Percentiles rank a stretch among this genome's conserved stretches.
Conservation (phyloP, 495 filamentous ascomycete species). For the Neurospora sp. region DNA sequence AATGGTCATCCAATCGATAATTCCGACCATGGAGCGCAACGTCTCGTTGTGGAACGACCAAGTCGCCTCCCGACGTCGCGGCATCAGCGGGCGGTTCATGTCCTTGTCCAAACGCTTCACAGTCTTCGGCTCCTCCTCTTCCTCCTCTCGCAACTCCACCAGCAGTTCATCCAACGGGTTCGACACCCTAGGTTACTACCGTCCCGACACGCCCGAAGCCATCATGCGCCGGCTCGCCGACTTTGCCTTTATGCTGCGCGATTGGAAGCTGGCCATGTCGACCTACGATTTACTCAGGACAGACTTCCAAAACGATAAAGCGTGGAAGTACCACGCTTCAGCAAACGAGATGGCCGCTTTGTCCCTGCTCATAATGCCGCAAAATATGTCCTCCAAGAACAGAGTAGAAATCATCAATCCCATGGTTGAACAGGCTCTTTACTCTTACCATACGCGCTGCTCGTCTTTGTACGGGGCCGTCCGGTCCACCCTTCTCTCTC, state of each 20-base stretch:
- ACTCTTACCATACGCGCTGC: slow-evolving; percentile 84
- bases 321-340: slow-evolving; percentile 89
- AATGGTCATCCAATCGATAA: slow-evolving; percentile 81
- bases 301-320: slow-evolving; percentile 90
- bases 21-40: slow-evolving; percentile 90
- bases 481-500: slow-evolving; percentile 61
- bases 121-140: slow-evolving; percentile 55
- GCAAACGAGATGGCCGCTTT: slow-evolving; percentile 89
- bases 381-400: slow-evolving; percentile 57
- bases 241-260: slow-evolving; percentile 90
- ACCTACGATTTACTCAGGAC: slow-evolving; percentile 81
- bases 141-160: slow-evolving; percentile 26
- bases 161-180: slow-evolving; percentile 52
- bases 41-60: slow-evolving; percentile 94
- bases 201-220: slow-evolving; percentile 74
- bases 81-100: slow-evolving; percentile 80
- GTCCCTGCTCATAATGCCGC: slow-evolving; percentile 63
- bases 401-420: slow-evolving; percentile 72
- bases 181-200: slow-evolving; percentile 72
- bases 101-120: slow-evolving; percentile 82
- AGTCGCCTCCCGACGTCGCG: slow-evolving; percentile 79
- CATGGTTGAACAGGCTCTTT: slow-evolving; percentile 76
- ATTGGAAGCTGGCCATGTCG: slow-evolving; percentile 84
- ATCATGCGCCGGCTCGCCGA: slow-evolving; percentile 89
- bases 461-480: slow-evolving; percentile 62